A percentile compares a stretch with the other conserved stretches of the same genome.
Conservation (phyloP, 345 rosid genomes). For the Noccaea bulbosa region DNA sequence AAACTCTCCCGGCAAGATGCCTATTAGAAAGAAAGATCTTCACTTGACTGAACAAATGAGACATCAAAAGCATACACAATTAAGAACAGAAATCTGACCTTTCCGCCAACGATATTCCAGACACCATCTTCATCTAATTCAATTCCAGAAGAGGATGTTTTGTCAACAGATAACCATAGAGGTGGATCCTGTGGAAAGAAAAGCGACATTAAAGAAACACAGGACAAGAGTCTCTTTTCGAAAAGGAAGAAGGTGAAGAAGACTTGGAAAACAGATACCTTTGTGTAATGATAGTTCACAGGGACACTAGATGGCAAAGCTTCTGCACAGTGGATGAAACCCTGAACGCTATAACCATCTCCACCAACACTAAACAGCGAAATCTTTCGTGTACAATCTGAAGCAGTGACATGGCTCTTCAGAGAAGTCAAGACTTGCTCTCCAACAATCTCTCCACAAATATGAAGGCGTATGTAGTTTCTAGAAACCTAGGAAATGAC, state of each 20-base stretch:
- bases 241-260: conserved; percentile 15
- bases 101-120: conserved; percentile 82
- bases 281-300: conserved; percentile 50
- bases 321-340: conserved; percentile 60
- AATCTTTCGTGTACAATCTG: conserved; percentile 46
- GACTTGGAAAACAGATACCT: conserved; percentile 42
- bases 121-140: conserved; percentile 70
- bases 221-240: conserved; percentile 3
- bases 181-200: conserved; percentile 68
- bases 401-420: conserved; percentile 39
- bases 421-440: conserved; percentile 54
- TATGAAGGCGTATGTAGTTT: conserved; percentile 56
- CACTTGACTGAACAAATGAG: neutral
- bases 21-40: conserved; percentile 41
- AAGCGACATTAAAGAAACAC: conserved; percentile 17
- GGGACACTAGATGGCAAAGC: conserved; percentile 51
- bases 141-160: conserved; percentile 61
- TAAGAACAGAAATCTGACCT: conserved; percentile 53
- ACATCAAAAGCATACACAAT: conserved; percentile 16
- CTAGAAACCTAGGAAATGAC: conserved; percentile 52
- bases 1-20: conserved; percentile 78
- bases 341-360: conserved; percentile 57
- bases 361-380: conserved; percentile 52
- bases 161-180: conserved; percentile 58
- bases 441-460: conserved; percentile 62